Percentiles rank a stretch among this genome's conserved stretches.
Evolutionary conservation across 495 filamentous ascomycete genomes (phyloP).

Genomic region (Parathielavia hyrcaniae): DNA sequence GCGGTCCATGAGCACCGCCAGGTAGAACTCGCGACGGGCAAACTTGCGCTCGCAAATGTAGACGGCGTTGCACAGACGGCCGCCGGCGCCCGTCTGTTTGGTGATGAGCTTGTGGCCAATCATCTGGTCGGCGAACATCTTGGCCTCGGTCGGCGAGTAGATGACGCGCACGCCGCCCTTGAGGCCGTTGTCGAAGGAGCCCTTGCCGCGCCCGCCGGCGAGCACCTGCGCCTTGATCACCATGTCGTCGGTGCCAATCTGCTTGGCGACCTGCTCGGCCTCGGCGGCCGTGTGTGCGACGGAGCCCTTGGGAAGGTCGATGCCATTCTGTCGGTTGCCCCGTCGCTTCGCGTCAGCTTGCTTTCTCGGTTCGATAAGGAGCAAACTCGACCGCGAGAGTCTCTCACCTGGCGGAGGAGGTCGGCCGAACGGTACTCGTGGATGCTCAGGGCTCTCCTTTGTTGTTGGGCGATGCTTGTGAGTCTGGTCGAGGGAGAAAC

Average conservation of each 20-base stretch:
- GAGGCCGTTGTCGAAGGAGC: slow-evolving; percentile 92
- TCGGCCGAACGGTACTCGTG: slow-evolving; percentile 95
- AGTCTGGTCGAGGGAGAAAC: slow-evolving; percentile 41
- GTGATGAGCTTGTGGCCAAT: slow-evolving; percentile 99
- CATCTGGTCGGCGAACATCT: slow-evolving; percentile 98
- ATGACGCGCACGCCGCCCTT: slow-evolving; percentile 98
- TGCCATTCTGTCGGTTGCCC: slow-evolving; percentile 65
- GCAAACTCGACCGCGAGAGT: neutral
- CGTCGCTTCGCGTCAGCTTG: slow-evolving; percentile 13
- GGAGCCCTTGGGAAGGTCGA: slow-evolving; percentile 82
- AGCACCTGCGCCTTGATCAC: slow-evolving; percentile 99
- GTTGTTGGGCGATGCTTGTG: slow-evolving; percentile 53
- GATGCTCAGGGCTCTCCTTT: slow-evolving; percentile 76
- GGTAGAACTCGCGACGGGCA: slow-evolving; percentile 96
- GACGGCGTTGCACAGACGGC: slow-evolving; percentile 89
- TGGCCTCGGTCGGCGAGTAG: slow-evolving; percentile 80
- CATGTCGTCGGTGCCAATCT: slow-evolving; percentile 90
- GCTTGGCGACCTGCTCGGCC: slow-evolving; percentile 84
- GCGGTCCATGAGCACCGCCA: slow-evolving; percentile 96
- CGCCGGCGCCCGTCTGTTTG: slow-evolving; percentile 91
- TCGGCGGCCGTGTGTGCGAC: slow-evolving; percentile 78
- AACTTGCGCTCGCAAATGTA: slow-evolving; percentile 99
- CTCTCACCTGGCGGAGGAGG: slow-evolving; percentile 69
- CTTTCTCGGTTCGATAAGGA: neutral
- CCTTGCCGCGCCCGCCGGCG: slow-evolving; percentile 94